These are phyloP conservation scores for Irpex lacteus DNA, from an alignment of 1,284 basidiomycete genomes.

Conservation along the genomic window DNA sequence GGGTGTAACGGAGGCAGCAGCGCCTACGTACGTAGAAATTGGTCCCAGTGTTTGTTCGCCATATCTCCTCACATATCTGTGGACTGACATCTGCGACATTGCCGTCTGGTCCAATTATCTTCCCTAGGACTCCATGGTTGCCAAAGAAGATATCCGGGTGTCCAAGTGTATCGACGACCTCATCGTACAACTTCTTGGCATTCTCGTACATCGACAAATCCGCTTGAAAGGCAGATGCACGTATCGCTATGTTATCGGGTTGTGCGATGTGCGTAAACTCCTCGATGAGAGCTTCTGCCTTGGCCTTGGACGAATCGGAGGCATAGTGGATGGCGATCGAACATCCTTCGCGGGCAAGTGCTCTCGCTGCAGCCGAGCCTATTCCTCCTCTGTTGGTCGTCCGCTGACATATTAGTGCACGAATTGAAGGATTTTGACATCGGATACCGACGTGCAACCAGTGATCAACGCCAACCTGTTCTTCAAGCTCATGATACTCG, in stretches of 20 bases:
- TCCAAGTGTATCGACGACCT: constrained; percentile 43
- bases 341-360: constrained; percentile 44
- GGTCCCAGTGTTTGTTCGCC: constrained; percentile 47
- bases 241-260: constrained; percentile 27
- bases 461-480: constrained; percentile 26
- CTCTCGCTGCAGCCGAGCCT: constrained; percentile 45
- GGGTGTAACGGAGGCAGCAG: not conserved
- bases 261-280: constrained; percentile 26
- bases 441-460: constrained; percentile 31
- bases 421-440: too few species aligned
- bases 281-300: constrained; percentile 35
- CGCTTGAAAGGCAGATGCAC: constrained; percentile 42
- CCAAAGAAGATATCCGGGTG: constrained; percentile 50
- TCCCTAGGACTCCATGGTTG: constrained; percentile 45
- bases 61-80: constrained; percentile 47
- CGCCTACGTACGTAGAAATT: constrained; percentile 36
- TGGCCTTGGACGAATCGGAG: constrained; percentile 32
- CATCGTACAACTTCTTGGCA: constrained; percentile 39
- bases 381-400: constrained; percentile 43
- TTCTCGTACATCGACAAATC: constrained; percentile 44
- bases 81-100: constrained; percentile 42
- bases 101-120: constrained; percentile 41
- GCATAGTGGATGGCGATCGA: constrained; percentile 53
- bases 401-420: too few species aligned
- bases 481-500: not conserved